These are phyloP conservation scores for Scheffersomyces segobiensis DNA, from an alignment of 1,139 yeast species.

Conservation along the genomic window DNA sequence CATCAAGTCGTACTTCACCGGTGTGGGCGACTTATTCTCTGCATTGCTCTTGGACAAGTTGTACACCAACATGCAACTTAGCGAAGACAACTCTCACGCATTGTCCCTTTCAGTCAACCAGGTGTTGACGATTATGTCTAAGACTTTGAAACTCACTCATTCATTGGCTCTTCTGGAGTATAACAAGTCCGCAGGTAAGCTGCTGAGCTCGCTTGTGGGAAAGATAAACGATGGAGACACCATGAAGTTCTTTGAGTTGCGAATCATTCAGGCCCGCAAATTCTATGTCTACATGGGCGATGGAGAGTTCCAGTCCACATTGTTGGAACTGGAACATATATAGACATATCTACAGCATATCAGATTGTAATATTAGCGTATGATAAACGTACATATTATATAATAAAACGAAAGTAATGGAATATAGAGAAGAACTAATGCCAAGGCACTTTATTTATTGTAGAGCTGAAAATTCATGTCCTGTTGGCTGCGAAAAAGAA, in stretches of 20 bases:
- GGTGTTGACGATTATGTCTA: constrained; percentile 50
- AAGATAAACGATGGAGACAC: constrained; percentile 37
- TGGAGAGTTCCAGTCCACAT: constrained; percentile 14
- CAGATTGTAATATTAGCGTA: neutral
- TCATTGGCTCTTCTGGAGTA: constrained; percentile 16
- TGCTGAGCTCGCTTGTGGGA: constrained; percentile 14
- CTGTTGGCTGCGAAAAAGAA: neutral
- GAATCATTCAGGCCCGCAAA: constrained; percentile 36
- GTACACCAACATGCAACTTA: constrained; percentile 24
- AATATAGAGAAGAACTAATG: neutral
- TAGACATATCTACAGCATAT: neutral
- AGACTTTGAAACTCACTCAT: constrained; percentile 45
- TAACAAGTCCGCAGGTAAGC: constrained; percentile 4
- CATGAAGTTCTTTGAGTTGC: constrained; percentile 45
- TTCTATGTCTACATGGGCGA: constrained; percentile 26
- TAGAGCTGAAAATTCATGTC: too few relatives aligned
- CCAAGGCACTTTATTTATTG: too few relatives aligned
- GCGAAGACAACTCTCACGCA: constrained; percentile 3
- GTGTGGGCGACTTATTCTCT: constrained; percentile 90
- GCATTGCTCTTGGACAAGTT: constrained; percentile 70
- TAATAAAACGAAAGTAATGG: neutral
- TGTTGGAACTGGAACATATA: neutral
- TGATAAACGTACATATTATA: neutral
- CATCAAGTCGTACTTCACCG: constrained; percentile 77
- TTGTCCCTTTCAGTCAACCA: constrained; percentile 44